Base-by-base conservation (phyloP, 352 stramenopile genomes). In the Globisporangium nagaii region DNA sequence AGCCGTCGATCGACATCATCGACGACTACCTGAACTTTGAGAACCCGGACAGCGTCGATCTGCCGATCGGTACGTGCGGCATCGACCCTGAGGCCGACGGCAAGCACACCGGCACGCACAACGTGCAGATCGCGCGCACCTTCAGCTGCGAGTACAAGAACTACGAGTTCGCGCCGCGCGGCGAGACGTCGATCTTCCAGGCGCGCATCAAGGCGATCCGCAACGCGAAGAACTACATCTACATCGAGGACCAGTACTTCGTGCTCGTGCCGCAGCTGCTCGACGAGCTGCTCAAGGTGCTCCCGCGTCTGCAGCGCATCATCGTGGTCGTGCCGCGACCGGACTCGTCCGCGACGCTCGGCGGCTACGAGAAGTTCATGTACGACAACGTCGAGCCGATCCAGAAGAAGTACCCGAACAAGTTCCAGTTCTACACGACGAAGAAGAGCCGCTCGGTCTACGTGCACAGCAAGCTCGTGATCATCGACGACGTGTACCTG, bases 191-290 rank as follows among this genome's bases (percentile, higher is more conserved):
- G 31, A 53, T 84, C 17, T 70, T 83, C 44, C 50, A 71, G 3
- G 57, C 71, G 9, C 71, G 71, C 12, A 55, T 86, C 52, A 83
- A 86, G 53, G 75, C 69, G 12, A 74, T 84, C 32, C 56, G 58
- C 22, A 74, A 69, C 37, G 75, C 75, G 3, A 74, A 74, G 52
- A 86, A 84, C 58, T 86, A 69, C 42, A 75, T 86, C 31, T 86
- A 83, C 64, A 77, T 86, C 22, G 73, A 86, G 37, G 75, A 86
- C 52, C 75, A 86, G 62, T 86, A 86, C 62, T 84, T 86, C 32
- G 60, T 82, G 0, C 47, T 68, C 27, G 71, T 87, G 4, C 73
- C 71, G 0, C 53, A 79, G 40, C 43, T 87, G 6, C 46, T 84
- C 0, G 53, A 71, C 9, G 71, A 67, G 0, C 47, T 89, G 9